Base-by-base conservation (phyloP, 2,329 filamentous ascomycete genomes). In the Podosphaera xanthii region DNA sequence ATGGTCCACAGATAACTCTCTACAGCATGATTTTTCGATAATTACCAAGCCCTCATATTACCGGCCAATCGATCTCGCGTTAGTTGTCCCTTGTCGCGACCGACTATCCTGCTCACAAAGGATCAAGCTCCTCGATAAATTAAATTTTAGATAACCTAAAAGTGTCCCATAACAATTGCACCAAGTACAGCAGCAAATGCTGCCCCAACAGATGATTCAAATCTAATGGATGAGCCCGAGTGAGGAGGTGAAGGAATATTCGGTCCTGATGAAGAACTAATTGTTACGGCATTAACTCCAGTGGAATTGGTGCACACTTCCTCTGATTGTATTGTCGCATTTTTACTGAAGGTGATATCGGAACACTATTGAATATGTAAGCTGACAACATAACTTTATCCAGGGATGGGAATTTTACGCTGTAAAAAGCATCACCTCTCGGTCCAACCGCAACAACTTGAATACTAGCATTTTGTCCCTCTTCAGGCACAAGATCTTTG, bases 371-470 rank as follows among this genome's bases (percentile, higher is more conserved):
- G 2, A 33, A 56, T 22, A 30, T 49, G n/a, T 40, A 36, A 56
- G n/a, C 9, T 31, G 33, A 49, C 36, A 50, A 10, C 12, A n/a
- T 38, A 10, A 50, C 3, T 8, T 12, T 44, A 46, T 52, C 30
- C 34, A 44, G 33, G 10, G 33, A 14, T 36, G 14, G 14, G 31
- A 49, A 35, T 65, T 75, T 66, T 69, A 79, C 77, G 70, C 83
- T 85, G 71, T 87, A 89, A 38, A 89, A 71, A 14, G 83, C 81
- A 46, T 74, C 76, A 30, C 74, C 77, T 3, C 72, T 73, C 31
- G 77, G 73, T 35, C 79, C 81, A 54, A 80, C 73, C 3, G 80
- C 83, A 42, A 87, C 76, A 58, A 89, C 79, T 71, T 88, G 85
- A 59, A 89, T 72, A 38, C 79, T 83, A 12, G 77, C 84, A 55